Evolutionary conservation across 495 filamentous ascomycete genomes (phyloP).

Genomic region (Oleoguttula mirabilis): DNA sequence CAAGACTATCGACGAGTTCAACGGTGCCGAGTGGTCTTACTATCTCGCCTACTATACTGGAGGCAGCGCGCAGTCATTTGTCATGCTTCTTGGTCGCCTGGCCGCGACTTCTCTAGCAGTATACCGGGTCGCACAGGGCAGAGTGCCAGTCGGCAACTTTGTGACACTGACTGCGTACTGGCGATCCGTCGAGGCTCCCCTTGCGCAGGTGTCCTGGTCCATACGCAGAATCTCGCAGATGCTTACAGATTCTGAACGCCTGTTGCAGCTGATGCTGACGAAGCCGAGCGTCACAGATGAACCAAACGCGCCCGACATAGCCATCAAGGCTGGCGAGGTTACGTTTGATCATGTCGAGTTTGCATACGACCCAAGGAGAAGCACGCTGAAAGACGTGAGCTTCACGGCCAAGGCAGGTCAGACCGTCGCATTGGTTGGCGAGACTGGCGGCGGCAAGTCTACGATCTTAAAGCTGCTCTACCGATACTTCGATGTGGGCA

Average conservation of each 20-base stretch:
- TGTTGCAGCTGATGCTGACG: constrained; percentile 58
- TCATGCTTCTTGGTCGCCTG: constrained; percentile 51
- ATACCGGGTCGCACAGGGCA: constrained; percentile 47
- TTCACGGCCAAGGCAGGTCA: constrained; percentile 44
- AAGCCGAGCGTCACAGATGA: constrained; percentile 50
- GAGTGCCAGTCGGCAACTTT: constrained; percentile 53
- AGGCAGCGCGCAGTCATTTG: constrained; percentile 42
- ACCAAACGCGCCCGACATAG: constrained; percentile 42
- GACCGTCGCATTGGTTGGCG: constrained; percentile 65
- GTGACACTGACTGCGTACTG: constrained; percentile 63
- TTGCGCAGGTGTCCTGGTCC: constrained; percentile 51
- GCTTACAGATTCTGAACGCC: constrained; percentile 58
- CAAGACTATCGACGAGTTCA: constrained; percentile 21
- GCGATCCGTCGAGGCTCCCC: constrained; percentile 40
- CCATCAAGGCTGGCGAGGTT: constrained; percentile 47
- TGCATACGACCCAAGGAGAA: constrained; percentile 57
- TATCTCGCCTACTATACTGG: constrained; percentile 23
- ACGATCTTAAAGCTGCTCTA: constrained; percentile 59
- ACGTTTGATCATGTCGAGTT: constrained; percentile 55
- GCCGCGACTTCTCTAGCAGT: constrained; percentile 55
- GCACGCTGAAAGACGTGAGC: constrained; percentile 51
- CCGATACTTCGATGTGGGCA: constrained; percentile 55
- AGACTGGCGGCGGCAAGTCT: constrained; percentile 65
- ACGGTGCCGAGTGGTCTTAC: constrained; percentile 22
- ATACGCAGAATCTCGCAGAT: constrained; percentile 43